Conservation (phyloP, 768 basidiomycete genomes). For the Termitomyces sp. region DNA sequence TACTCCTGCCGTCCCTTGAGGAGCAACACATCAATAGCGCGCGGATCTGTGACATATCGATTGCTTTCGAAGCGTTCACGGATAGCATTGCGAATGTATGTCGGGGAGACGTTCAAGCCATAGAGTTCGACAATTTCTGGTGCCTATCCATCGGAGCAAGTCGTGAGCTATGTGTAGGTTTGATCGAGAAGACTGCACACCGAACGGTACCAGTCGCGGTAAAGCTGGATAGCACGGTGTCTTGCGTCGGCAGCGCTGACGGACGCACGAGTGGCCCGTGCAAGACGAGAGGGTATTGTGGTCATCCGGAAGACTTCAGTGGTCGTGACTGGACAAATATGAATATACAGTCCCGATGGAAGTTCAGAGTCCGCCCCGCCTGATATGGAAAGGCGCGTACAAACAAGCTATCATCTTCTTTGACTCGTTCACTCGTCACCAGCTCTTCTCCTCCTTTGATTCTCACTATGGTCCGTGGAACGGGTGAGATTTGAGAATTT, state of each 20-base stretch:
- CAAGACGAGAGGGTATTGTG: constrained; percentile 89
- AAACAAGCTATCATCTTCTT: constrained; percentile 1
- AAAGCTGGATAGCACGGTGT: constrained; percentile 69
- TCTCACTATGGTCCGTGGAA: constrained; percentile 47
- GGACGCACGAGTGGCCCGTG: constrained; percentile 66
- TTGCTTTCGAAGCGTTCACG: constrained; percentile 87
- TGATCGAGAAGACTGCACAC: constrained; percentile 48
- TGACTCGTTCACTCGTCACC: constrained; percentile 13
- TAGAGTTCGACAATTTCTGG: constrained; percentile 87
- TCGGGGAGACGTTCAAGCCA: constrained; percentile 75
- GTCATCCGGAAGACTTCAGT: constrained; percentile 32
- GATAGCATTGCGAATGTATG: constrained; percentile 76
- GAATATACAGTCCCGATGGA: constrained; percentile 9
- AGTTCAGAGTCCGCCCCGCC: constrained; percentile 20
- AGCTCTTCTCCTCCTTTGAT: constrained; percentile 8
- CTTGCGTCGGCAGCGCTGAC: constrained; percentile 58
- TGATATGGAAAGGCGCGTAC: constrained; percentile 14
- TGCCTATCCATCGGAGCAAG: constrained; percentile 50
- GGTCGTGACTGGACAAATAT: constrained; percentile 11
- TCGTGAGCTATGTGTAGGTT: constrained; percentile 5
- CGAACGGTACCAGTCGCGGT: constrained; percentile 91
- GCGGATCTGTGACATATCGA: constrained; percentile 75
- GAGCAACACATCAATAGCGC: constrained; percentile 82
- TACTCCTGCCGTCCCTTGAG: constrained; percentile 84
- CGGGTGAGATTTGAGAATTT: constrained; percentile 31